Evolutionary conservation across 192 early-diverging fungal species (phyloP).

Genomic region (Mycoemilia scoparia): DNA sequence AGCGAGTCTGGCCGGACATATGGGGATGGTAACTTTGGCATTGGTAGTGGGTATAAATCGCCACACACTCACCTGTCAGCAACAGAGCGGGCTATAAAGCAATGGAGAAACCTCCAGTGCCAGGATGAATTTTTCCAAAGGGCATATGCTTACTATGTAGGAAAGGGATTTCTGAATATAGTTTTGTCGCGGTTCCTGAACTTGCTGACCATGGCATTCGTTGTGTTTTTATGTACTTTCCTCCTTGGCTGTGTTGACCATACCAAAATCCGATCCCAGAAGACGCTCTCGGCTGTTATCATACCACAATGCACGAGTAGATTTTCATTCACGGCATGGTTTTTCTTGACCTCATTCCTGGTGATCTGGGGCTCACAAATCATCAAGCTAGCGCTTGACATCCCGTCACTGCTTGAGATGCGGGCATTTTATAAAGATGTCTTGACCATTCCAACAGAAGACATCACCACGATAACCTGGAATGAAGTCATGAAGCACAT

Average conservation of each 20-base stretch:
- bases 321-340: slow-evolving; percentile 34
- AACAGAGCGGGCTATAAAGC: slow-evolving; percentile 48
- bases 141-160: slow-evolving; percentile 75
- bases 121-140: slow-evolving; percentile 62
- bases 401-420: slow-evolving; percentile 60
- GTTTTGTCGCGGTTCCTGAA: slow-evolving; percentile 57
- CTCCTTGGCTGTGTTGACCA: slow-evolving; percentile 83
- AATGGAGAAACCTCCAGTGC: slow-evolving; percentile 72
- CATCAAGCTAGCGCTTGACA: slow-evolving; percentile 41
- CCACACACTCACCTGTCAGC: slow-evolving; percentile 6
- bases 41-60: neutral
- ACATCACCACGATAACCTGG: slow-evolving; percentile 79
- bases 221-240: slow-evolving; percentile 76
- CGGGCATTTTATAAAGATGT: slow-evolving; percentile 67
- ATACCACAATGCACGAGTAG: slow-evolving; percentile 55
- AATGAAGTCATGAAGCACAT: slow-evolving; percentile 61
- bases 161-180: slow-evolving; percentile 75
- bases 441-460: slow-evolving; percentile 54
- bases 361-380: slow-evolving; percentile 64
- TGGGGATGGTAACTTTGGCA: slow-evolving; percentile 1
- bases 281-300: slow-evolving; percentile 57
- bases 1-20: too few relatives aligned
- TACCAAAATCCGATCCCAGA: slow-evolving; percentile 45
- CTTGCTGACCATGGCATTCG: slow-evolving; percentile 72
- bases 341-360: slow-evolving; percentile 44